A percentile compares a stretch with the other conserved stretches of the same genome.
phyloP scores from a whole-genome alignment of 192 early-diverging fungal species.

The Entomortierella chlamydospora region DNA sequence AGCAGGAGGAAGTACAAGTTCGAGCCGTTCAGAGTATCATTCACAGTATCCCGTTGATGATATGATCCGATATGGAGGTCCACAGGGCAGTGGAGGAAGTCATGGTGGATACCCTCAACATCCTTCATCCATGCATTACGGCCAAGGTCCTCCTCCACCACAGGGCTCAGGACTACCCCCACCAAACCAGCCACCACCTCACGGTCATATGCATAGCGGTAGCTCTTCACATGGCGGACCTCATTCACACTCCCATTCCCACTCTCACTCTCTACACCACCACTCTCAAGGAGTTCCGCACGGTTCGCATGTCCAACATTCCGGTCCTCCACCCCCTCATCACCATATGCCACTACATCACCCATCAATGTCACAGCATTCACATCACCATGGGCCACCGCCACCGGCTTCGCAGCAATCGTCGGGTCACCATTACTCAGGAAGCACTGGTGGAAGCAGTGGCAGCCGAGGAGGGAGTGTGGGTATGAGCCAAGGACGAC shows the following conservation, averaged over 20 bases:
- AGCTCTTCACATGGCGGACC: slow-evolving; percentile 30
- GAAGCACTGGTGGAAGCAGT: slow-evolving; percentile 20
- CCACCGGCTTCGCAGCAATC: slow-evolving; percentile 22
- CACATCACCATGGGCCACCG: slow-evolving; percentile 36
- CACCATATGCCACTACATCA: slow-evolving; percentile 47
- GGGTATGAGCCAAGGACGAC: slow-evolving; percentile 24
- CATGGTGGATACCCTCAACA: slow-evolving; percentile 40
- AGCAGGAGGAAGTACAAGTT: slow-evolving; percentile 22
- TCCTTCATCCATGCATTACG: slow-evolving; percentile 34
- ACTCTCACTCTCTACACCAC: slow-evolving; percentile 40
- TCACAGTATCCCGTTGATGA: slow-evolving; percentile 33
- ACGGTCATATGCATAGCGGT: slow-evolving; percentile 45
- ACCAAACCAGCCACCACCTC: slow-evolving; percentile 20
- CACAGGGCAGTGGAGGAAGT: slow-evolving; percentile 28
- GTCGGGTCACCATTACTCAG: slow-evolving; percentile 38
- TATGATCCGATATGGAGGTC: slow-evolving; percentile 49
- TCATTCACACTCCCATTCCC: slow-evolving; percentile 37
- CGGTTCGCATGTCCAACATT: slow-evolving; percentile 27
- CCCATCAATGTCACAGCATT: slow-evolving; percentile 23
- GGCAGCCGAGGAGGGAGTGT: slow-evolving; percentile 24
- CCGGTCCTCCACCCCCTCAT: slow-evolving; percentile 46
- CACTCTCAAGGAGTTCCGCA: slow-evolving; percentile 35
- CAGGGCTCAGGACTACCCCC: slow-evolving; percentile 33
- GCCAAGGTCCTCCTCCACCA: slow-evolving; percentile 32
- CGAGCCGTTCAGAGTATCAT: slow-evolving; percentile 38